A percentile compares a stretch with the other conserved stretches of the same genome.
Conservation (phyloP, 2,329 filamentous ascomycete species). For the Mycosphaerelloides madeirae region DNA sequence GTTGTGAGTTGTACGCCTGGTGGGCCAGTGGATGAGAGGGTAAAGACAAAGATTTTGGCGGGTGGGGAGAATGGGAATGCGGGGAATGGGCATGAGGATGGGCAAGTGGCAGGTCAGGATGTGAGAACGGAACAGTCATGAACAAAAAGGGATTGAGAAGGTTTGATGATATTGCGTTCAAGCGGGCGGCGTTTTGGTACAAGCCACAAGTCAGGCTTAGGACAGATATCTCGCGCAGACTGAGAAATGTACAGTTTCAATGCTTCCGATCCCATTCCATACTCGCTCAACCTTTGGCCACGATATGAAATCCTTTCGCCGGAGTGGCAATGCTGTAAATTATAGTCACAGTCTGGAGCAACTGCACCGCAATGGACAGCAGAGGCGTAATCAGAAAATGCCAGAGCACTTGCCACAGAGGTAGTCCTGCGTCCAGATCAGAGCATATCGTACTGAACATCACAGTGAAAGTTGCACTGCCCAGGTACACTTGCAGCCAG, state of each 20-base stretch:
- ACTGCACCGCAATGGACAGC: background rate
- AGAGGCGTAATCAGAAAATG: background rate
- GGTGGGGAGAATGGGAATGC: constrained; percentile 24
- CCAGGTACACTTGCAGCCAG: background rate
- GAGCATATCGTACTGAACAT: background rate
- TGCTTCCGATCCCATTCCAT: no score
- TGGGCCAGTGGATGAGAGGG: constrained; percentile 26
- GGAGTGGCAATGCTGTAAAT: background rate
- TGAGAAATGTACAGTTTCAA: no score
- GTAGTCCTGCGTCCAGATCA: background rate
- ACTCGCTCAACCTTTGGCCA: no score
- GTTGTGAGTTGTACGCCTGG: constrained; percentile 53
- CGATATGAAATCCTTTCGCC: background rate
- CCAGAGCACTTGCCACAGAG: background rate
- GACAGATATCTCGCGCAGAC: no score
- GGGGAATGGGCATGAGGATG: constrained; percentile 1
- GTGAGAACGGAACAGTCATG: constrained; percentile 9
- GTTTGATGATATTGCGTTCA: background rate
- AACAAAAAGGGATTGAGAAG: background rate
- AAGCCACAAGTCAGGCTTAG: no score
- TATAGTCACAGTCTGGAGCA: background rate
- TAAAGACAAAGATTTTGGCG: constrained; percentile 30
- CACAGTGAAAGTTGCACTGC: background rate
- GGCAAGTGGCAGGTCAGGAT: constrained; percentile 3
- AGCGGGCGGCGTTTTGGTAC: background rate